Evolutionary conservation across 2,329 filamentous ascomycete genomes (phyloP).

Genomic region (Aspergillus neoniger): DNA sequence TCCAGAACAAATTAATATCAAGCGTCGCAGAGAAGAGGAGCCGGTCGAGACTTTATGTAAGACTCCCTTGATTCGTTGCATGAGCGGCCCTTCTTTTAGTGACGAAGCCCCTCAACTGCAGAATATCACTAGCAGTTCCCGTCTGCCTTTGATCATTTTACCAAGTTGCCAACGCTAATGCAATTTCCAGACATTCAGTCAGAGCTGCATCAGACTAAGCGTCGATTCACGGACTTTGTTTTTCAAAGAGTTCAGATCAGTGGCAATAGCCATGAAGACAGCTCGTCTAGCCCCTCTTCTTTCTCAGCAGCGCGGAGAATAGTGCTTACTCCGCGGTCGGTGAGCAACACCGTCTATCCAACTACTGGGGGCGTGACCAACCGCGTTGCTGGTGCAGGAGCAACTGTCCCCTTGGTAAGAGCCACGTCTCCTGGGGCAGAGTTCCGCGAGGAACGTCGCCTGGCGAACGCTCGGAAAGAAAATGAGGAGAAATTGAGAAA

Average conservation of each 20-base stretch:
- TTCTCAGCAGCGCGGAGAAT: conserved; percentile 27
- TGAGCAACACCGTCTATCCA: conserved; percentile 33
- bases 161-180: conserved; percentile 12
- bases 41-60: conserved; percentile 58
- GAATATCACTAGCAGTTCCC: neutral
- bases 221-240: conserved; percentile 52
- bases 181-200: conserved; percentile 46
- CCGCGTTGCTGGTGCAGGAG: conserved; percentile 18
- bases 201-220: conserved; percentile 47
- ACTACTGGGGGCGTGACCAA: conserved; percentile 15
- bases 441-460: conserved; percentile 37
- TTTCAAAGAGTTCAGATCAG: conserved; percentile 45
- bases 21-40: conserved; percentile 58
- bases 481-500: conserved; percentile 32
- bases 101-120: neutral
- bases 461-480: conserved; percentile 31
- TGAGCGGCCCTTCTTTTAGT: neutral
- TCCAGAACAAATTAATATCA: conserved; percentile 56
- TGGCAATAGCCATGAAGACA: conserved; percentile 17
- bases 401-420: conserved; percentile 43
- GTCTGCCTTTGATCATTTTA: neutral
- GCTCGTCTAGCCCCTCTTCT: conserved; percentile 18
- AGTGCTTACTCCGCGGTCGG: conserved; percentile 37
- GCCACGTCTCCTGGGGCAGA: conserved; percentile 47
- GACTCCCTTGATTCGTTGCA: conserved; percentile 12